phyloP scores from a whole-genome alignment of 768 basidiomycete genomes.

The Mycena epipterygia region DNA sequence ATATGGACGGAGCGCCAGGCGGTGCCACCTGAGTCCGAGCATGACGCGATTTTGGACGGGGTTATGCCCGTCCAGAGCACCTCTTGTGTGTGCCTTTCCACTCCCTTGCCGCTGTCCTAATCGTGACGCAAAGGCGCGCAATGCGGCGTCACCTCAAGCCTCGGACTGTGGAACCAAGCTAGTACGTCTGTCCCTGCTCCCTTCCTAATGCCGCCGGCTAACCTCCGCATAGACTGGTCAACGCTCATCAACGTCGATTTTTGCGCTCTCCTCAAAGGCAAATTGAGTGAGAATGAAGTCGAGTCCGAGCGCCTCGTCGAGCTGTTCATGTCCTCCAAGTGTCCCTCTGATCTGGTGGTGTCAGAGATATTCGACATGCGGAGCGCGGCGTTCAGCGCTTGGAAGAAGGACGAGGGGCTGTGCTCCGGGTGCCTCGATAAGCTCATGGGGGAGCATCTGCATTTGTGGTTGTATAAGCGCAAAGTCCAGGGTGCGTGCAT shows the following conservation, averaged over 20 bases:
- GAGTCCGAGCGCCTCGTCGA: constrained; percentile 13
- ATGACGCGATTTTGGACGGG: constrained; percentile 25
- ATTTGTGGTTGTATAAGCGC: not conserved
- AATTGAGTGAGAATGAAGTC: constrained; percentile 2
- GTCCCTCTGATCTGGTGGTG: not conserved
- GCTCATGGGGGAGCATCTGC: not conserved
- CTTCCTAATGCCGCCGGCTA: not conserved
- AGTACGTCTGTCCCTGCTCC: not conserved
- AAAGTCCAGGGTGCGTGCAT: not conserved
- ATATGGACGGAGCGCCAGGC: not conserved
- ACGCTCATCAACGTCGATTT: constrained; percentile 16
- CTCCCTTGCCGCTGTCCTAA: no score
- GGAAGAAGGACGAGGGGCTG: not conserved
- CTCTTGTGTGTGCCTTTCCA: no score
- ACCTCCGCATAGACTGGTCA: not conserved
- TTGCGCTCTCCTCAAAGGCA: constrained; percentile 1
- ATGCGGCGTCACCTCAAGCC: no score
- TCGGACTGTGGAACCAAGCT: no score
- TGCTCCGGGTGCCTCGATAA: not conserved
- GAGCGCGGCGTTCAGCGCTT: not conserved
- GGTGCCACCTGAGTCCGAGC: not conserved
- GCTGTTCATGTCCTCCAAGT: not conserved
- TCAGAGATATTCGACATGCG: not conserved
- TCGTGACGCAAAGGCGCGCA: no score
- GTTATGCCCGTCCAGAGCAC: no score